Conservation (phyloP, 2,329 filamentous ascomycete species). For the Fusarium tricinctum region DNA sequence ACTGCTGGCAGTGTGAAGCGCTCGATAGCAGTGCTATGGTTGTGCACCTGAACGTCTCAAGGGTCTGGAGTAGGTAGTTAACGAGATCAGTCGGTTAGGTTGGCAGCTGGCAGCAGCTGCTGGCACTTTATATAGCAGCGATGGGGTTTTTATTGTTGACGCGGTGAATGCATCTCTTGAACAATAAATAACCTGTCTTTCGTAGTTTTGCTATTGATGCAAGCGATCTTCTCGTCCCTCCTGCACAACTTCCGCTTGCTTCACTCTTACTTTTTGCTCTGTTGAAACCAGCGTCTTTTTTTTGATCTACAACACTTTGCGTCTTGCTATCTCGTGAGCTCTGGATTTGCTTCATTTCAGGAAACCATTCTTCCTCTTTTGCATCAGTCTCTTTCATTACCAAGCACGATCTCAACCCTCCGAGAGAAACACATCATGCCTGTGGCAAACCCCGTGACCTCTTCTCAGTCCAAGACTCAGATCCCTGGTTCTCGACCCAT, state of each 20-base stretch:
- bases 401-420: neutral
- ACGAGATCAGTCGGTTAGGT: neutral
- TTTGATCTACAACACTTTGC: neutral
- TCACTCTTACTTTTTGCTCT: neutral
- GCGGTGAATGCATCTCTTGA: neutral
- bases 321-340: neutral
- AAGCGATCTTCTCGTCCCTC: neutral
- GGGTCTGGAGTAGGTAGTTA: neutral
- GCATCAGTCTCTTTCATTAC: neutral
- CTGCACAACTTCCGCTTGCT: neutral
- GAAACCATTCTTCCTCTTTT: neutral
- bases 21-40: neutral
- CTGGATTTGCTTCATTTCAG: neutral
- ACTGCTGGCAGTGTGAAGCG: neutral
- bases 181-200: neutral
- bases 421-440: slow-evolving; percentile 3
- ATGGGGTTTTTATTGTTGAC: slow-evolving; percentile 10
- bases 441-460: slow-evolving; percentile 5
- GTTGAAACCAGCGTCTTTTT: neutral
- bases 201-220: neutral
- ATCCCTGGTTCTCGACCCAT: slow-evolving; percentile 20
- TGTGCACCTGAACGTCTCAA: neutral
- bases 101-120: slow-evolving; percentile 21
- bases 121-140: neutral
- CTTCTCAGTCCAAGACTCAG: slow-evolving; percentile 7